These are phyloP conservation scores for Penicillium sp. DNA, from an alignment of 2,329 filamentous ascomycete species.

Conservation along the genomic window DNA sequence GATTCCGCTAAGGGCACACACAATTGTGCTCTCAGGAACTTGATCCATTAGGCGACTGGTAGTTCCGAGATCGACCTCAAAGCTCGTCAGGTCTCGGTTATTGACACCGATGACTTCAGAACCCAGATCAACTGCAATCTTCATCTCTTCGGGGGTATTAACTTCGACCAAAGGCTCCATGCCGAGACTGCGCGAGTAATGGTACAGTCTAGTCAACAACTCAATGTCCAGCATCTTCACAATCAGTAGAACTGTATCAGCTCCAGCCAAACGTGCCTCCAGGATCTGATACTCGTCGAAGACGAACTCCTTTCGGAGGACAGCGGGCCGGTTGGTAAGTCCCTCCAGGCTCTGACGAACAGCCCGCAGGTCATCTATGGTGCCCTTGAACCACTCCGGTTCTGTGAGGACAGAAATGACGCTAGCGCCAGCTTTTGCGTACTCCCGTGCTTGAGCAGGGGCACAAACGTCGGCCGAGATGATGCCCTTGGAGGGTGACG, in stretches of 20 bases:
- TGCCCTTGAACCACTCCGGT: constrained; percentile 98
- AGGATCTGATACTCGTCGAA: constrained; percentile 98
- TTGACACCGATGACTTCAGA: constrained; percentile 95
- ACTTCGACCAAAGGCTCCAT: constrained; percentile 99
- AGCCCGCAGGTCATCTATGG: constrained; percentile 84
- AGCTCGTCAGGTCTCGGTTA: constrained; percentile 93
- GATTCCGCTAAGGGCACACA: constrained; percentile 94
- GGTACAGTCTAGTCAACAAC: constrained; percentile 74
- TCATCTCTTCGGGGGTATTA: constrained; percentile 91
- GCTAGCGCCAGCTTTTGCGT: constrained; percentile 90
- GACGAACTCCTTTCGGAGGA: constrained; percentile 93
- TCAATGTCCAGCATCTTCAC: constrained; percentile 92
- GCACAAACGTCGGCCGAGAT: constrained; percentile 87
- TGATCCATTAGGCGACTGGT: constrained; percentile 84
- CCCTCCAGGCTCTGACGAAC: constrained; percentile 86
- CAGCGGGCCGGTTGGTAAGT: constrained; percentile 87
- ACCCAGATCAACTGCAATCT: constrained; percentile 78
- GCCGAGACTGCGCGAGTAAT: constrained; percentile 82
- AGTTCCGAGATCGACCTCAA: constrained; percentile 92
- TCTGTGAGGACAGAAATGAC: constrained; percentile 98
- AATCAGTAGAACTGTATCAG: constrained; percentile 91
- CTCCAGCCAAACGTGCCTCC: constrained; percentile 86
- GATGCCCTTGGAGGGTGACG: constrained; percentile 91
- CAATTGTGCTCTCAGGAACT: constrained; percentile 80
- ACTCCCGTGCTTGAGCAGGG: constrained; percentile 83